These are phyloP conservation scores for Crithidia fasciculata DNA, from an alignment of 208 protist genomes.

Conservation along the genomic window DNA sequence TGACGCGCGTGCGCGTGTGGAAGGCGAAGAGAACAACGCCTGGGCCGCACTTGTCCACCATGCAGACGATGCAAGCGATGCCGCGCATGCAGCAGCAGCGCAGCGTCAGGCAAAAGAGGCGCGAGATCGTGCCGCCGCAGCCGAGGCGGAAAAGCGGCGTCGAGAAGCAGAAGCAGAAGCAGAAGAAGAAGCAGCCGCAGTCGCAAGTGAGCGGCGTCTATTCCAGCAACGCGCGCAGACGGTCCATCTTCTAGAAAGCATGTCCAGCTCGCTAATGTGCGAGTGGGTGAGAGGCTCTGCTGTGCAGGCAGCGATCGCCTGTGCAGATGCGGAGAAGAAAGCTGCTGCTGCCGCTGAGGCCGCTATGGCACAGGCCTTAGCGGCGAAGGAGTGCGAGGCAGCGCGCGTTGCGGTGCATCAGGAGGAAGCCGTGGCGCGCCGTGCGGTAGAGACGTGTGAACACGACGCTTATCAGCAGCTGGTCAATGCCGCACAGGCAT, in stretches of 20 bases:
- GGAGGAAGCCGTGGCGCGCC: conserved; percentile 14
- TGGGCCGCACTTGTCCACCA: not conserved
- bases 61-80: not conserved
- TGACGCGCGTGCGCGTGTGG: not conserved
- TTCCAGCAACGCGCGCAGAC: not conserved
- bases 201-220: not conserved
- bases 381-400: no score
- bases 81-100: not conserved
- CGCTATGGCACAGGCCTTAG: not conserved
- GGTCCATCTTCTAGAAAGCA: not conserved
- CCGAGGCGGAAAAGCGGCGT: no score
- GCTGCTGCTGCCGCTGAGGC: not conserved
- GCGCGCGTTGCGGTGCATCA: not conserved
- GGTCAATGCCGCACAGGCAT: not conserved
- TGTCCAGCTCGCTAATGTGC: not conserved
- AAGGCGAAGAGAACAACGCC: not conserved
- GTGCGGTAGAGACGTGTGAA: not conserved
- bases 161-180: not conserved
- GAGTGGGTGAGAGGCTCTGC: not conserved
- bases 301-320: not conserved
- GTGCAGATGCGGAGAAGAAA: not conserved
- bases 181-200: not conserved
- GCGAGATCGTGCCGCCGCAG: no score
- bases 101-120: not conserved
- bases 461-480: not conserved